Evolutionary conservation across 225 moss, liverwort and hornwort species (phyloP).

Genomic region (Lunularia cruciata): DNA sequence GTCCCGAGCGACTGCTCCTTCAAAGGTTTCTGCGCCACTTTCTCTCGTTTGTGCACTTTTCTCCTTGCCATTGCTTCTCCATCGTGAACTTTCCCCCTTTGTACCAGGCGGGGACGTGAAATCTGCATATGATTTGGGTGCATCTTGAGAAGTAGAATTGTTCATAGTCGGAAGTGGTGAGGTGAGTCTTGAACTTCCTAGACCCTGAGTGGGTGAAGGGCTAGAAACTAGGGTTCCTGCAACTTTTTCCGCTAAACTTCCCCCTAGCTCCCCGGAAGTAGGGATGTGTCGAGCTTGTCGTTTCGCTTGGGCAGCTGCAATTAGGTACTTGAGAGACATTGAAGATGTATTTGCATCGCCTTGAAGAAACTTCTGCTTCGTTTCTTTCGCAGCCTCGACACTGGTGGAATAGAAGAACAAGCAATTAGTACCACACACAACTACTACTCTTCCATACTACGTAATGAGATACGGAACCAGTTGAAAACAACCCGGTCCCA

Average conservation of each 20-base stretch:
- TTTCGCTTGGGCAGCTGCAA: constrained; percentile 95
- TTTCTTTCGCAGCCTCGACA: constrained; percentile 94
- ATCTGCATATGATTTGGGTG: constrained; percentile 38
- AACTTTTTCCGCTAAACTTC: constrained; percentile 59
- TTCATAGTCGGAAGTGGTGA: constrained; percentile 58
- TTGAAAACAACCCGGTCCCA: too few species aligned
- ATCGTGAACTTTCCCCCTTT: constrained; percentile 40
- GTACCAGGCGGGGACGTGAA: constrained; percentile 34
- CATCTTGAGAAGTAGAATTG: constrained; percentile 43
- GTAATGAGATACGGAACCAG: too few species aligned
- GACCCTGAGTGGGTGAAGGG: constrained; percentile 77
- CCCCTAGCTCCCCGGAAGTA: constrained; percentile 46
- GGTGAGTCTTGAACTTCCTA: constrained; percentile 70
- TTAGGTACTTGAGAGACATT: constrained; percentile 86
- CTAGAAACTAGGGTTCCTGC: constrained; percentile 62
- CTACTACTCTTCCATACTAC: too few species aligned
- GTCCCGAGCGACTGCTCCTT: constrained; percentile 88
- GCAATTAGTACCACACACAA: too few species aligned
- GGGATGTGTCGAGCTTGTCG: constrained; percentile 74
- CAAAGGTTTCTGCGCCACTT: constrained; percentile 62
- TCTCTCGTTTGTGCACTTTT: constrained; percentile 35
- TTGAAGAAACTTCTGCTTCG: constrained; percentile 75
- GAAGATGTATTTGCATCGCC: constrained; percentile 79
- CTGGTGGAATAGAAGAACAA: constrained; percentile 33
- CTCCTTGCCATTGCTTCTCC: constrained; percentile 64